Conservation (phyloP, 805 yeast species). For the Candida fluviatilis region DNA sequence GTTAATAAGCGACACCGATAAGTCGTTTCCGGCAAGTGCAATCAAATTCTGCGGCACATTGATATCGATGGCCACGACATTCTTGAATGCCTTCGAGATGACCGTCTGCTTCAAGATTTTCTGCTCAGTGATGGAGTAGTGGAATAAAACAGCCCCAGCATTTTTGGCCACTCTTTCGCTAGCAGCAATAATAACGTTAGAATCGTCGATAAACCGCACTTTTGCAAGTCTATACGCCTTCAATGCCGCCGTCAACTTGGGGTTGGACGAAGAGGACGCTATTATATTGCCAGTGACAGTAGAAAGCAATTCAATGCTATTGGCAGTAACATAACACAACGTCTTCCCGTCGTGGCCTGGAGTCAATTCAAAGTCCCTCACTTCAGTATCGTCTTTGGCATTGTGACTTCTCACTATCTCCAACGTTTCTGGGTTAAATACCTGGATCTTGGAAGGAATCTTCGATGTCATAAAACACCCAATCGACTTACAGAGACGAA, state of each 20-base stretch:
- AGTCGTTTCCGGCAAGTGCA: slow-evolving; percentile 62
- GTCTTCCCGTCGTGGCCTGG: slow-evolving; percentile 55
- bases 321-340: slow-evolving; percentile 57
- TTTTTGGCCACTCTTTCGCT: slow-evolving; percentile 25
- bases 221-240: slow-evolving; percentile 34
- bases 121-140: slow-evolving; percentile 40
- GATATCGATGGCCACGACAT: slow-evolving; percentile 49
- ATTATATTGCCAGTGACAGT: slow-evolving; percentile 41
- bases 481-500: slow-evolving; percentile 53
- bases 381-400: slow-evolving; percentile 47
- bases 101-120: slow-evolving; percentile 39
- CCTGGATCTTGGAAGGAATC: slow-evolving; percentile 58
- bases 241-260: slow-evolving; percentile 18
- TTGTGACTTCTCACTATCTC: slow-evolving; percentile 51
- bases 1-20: slow-evolving; percentile 57
- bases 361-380: slow-evolving; percentile 63
- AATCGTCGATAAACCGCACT: slow-evolving; percentile 36
- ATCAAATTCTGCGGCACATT: slow-evolving; percentile 40
- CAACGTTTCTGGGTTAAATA: slow-evolving; percentile 54
- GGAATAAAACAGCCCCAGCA: slow-evolving; percentile 42
- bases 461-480: slow-evolving; percentile 70
- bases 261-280: slow-evolving; percentile 19
- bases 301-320: slow-evolving; percentile 49
- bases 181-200: slow-evolving; percentile 31
- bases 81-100: slow-evolving; percentile 47